Percentiles rank a stretch among this genome's conserved stretches.
Evolutionary conservation across 352 stramenopile species (phyloP).

Genomic region (Globisporangium solare): DNA sequence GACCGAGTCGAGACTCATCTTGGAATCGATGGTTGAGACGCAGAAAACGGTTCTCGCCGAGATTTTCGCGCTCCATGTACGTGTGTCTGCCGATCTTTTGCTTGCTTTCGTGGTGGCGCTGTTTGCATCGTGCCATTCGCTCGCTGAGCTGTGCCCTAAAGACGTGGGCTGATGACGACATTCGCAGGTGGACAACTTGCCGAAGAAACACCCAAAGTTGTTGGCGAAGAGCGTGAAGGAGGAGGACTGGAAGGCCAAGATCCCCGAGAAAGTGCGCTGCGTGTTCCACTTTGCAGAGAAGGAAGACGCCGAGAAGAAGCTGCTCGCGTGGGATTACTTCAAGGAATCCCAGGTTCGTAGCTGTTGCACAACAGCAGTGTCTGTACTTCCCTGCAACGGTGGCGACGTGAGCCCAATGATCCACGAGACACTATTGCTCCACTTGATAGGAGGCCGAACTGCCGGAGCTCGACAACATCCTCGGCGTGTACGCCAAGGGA

Average conservation of each 20-base stretch:
- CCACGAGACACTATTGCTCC: neutral
- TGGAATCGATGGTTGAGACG: constrained; percentile 54
- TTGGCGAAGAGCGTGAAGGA: constrained; percentile 45
- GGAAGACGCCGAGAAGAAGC: constrained; percentile 50
- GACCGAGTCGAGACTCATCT: constrained; percentile 43
- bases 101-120: neutral
- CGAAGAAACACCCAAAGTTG: constrained; percentile 57
- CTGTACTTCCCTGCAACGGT: neutral
- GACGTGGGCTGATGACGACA: constrained; percentile 1
- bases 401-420: neutral
- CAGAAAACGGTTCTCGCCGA: constrained; percentile 55
- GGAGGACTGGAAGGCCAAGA: constrained; percentile 65
- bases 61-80: constrained; percentile 61
- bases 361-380: neutral
- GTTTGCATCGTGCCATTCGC: neutral
- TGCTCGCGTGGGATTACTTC: constrained; percentile 53
- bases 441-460: constrained; percentile 44
- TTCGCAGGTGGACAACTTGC: constrained; percentile 45
- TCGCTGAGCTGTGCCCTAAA: neutral
- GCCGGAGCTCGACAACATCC: constrained; percentile 50
- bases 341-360: constrained; percentile 46
- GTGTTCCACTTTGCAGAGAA: constrained; percentile 70
- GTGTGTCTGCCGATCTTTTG: neutral
- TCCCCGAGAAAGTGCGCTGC: constrained; percentile 71
- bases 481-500: constrained; percentile 65